A percentile compares a stretch with the other conserved stretches of the same genome.
These are phyloP conservation scores for Kazachstania africana DNA, from an alignment of 805 yeast species.

Conservation along the genomic window DNA sequence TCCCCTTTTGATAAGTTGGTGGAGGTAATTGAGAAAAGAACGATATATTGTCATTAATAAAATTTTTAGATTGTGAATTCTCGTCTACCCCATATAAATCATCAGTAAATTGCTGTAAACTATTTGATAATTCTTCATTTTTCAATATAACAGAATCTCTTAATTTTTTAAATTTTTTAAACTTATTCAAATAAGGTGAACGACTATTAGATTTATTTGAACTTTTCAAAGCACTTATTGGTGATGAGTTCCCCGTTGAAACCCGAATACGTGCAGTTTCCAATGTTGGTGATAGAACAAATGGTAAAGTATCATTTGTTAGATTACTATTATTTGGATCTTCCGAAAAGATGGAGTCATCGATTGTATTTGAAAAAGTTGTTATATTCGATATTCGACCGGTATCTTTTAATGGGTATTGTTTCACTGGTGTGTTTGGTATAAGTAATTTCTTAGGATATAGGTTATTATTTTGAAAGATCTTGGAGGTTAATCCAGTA, in stretches of 20 bases:
- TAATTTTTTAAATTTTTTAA: constrained; percentile 19
- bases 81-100: constrained; percentile 21
- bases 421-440: constrained; percentile 26
- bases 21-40: constrained; percentile 6
- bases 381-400: constrained; percentile 2
- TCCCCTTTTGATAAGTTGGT: constrained; percentile 2
- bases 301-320: constrained; percentile 11
- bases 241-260: constrained; percentile 11
- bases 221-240: constrained; percentile 5
- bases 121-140: constrained; percentile 22
- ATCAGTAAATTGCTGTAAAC: constrained; percentile 26
- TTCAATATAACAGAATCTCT: constrained; percentile 19
- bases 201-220: constrained; percentile 1
- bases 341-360: constrained; percentile 9
- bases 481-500: constrained; percentile 22
- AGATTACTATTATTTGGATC: constrained; percentile 6
- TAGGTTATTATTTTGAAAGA: constrained; percentile 5
- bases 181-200: constrained; percentile 9
- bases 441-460: constrained; percentile 16
- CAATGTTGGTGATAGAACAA: constrained; percentile 11
- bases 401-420: constrained; percentile 17
- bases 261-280: constrained; percentile 8
- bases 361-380: constrained; percentile 6
- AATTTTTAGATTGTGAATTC: too few relatives aligned
- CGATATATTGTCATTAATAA: not conserved